A percentile compares a stretch with the other conserved stretches of the same genome.
Evolutionary conservation across 2,329 filamentous ascomycete genomes (phyloP).

Genomic region (Pseudogymnoascus sp.): DNA sequence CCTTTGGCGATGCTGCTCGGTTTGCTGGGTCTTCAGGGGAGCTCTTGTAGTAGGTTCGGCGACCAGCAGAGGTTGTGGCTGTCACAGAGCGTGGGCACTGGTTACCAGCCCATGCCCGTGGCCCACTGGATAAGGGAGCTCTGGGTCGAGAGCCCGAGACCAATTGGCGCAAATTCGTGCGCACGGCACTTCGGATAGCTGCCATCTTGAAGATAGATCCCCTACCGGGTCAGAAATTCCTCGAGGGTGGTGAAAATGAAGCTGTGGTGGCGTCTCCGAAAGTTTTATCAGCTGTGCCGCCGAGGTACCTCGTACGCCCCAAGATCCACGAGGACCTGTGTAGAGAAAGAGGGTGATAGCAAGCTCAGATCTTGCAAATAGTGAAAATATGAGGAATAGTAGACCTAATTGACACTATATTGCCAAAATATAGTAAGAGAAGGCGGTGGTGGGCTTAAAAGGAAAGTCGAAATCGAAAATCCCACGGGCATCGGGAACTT

Average conservation of each 20-base stretch:
- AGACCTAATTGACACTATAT: constrained; percentile 1
- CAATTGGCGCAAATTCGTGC: constrained; percentile 9
- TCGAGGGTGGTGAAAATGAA: constrained; percentile 6
- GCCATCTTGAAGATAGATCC: constrained; percentile 5
- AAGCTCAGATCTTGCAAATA: background rate
- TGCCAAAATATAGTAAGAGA: background rate
- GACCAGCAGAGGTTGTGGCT: constrained; percentile 13
- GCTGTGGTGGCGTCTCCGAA: background rate
- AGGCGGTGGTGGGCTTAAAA: background rate
- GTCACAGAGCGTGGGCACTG: constrained; percentile 15
- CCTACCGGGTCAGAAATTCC: background rate
- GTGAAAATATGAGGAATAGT: background rate
- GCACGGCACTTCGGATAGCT: constrained; percentile 5
- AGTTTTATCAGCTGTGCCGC: background rate
- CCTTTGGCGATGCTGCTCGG: constrained; percentile 14
- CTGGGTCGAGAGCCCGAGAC: background rate
- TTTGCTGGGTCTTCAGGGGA: constrained; percentile 23
- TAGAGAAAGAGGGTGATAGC: background rate
- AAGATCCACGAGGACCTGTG: background rate
- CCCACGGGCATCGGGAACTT: background rate
- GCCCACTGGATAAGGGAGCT: background rate
- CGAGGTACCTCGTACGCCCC: constrained; percentile 6
- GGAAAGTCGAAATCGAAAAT: background rate
- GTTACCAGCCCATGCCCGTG: constrained; percentile 19
- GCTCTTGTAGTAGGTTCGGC: constrained; percentile 27